Percentiles rank a stretch among this genome's conserved stretches.
phyloP scores from a whole-genome alignment of 306 rosid genomes.

The Prosopis cineraria region DNA sequence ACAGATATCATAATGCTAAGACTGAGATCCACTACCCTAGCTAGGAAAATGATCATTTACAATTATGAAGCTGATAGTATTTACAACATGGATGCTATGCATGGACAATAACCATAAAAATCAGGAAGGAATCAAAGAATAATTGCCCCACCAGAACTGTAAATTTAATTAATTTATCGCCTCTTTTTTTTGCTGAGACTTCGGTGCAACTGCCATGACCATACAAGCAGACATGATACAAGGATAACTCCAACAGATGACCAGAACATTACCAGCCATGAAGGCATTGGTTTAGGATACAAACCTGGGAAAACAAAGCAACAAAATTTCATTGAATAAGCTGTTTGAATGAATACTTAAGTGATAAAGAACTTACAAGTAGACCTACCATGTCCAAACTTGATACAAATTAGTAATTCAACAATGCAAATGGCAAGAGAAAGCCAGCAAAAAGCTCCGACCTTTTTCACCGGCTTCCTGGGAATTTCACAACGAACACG shows the following conservation, averaged over 20 bases:
- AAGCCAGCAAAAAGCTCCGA: constrained; percentile 98
- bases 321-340: background rate
- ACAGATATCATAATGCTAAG: background rate
- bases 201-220: constrained; percentile 85
- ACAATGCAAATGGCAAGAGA: constrained; percentile 94
- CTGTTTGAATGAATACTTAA: background rate
- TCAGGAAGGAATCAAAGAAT: constrained; percentile 73
- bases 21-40: constrained; percentile 57
- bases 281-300: constrained; percentile 92
- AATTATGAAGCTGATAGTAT: constrained; percentile 58
- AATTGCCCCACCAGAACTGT: constrained; percentile 39
- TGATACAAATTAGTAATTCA: constrained; percentile 94
- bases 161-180: constrained; percentile 48
- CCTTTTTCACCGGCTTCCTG: constrained; percentile 93
- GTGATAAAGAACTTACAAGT: background rate
- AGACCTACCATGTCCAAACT: constrained; percentile 87
- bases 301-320: constrained; percentile 55
- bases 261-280: constrained; percentile 82
- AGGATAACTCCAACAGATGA: constrained; percentile 52
- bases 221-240: constrained; percentile 57
- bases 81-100: constrained; percentile 61
- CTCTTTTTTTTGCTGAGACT: constrained; percentile 62
- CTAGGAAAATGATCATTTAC: constrained; percentile 63
- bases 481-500: constrained; percentile 20
- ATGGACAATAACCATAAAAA: constrained; percentile 39